Percentiles rank a stretch among this genome's conserved stretches.
phyloP scores from a whole-genome alignment of 768 basidiomycete species.

The Boletus eberwhitei region DNA sequence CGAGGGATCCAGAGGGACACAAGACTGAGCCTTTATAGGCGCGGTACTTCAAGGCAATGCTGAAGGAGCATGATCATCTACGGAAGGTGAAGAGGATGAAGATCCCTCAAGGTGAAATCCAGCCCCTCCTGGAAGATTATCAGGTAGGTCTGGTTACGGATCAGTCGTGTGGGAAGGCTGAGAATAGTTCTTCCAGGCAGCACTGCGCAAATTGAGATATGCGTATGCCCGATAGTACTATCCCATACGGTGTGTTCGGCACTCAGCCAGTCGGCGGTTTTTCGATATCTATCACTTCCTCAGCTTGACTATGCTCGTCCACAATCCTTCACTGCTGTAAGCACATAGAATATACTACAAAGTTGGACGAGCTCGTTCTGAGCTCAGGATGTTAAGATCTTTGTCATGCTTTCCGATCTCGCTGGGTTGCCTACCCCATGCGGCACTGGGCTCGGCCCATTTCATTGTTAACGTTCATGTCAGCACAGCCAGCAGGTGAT shows the following conservation, averaged over 20 bases:
- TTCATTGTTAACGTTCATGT: too few relatives aligned
- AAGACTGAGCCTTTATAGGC: conserved; percentile 46
- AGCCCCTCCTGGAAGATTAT: conserved; percentile 55
- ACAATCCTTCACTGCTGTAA: not conserved
- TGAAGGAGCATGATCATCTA: conserved; percentile 69
- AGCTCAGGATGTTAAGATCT: too few relatives aligned
- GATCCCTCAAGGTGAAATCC: conserved; percentile 59
- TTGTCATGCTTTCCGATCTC: too few relatives aligned
- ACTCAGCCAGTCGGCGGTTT: not conserved
- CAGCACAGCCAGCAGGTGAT: too few relatives aligned
- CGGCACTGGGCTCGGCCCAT: too few relatives aligned
- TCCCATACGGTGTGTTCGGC: not conserved
- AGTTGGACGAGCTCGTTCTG: not conserved
- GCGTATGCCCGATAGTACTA: conserved; percentile 17
- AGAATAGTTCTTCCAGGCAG: conserved; percentile 21
- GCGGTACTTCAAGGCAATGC: conserved; percentile 81
- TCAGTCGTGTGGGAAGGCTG: not conserved
- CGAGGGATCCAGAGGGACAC: not conserved
- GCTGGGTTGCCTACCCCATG: too few relatives aligned
- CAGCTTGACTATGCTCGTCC: not conserved
- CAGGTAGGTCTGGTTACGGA: conserved; percentile 43
- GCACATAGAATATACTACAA: not conserved
- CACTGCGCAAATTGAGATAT: conserved; percentile 29
- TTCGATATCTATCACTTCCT: not conserved
- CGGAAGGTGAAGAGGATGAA: conserved; percentile 64